Evolutionary conservation across 2,329 filamentous ascomycete species (phyloP), one percentile per base, ranked within the genome.

Genomic region (Pseudocercospora cruenta): DNA sequence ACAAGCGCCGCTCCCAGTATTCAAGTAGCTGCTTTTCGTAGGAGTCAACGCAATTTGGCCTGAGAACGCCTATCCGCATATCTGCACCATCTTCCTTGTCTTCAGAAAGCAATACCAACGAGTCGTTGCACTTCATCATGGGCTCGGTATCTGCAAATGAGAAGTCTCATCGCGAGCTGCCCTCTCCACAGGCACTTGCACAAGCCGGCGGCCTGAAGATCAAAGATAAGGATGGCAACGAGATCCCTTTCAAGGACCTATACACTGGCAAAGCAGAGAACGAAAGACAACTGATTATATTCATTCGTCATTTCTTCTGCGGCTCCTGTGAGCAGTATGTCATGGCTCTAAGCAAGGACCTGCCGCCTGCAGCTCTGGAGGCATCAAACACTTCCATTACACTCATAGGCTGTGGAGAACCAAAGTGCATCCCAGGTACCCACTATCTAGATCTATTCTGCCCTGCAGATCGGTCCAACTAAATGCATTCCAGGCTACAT

Each of bases 291-390:
- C 71, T 80, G 43, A 72, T 79, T 19, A 63, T 80, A 58, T 80
- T 80, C 71, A 74, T 80, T 33, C 74, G 78, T 43, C 78, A 80
- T 68, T 80, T 79, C 72, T 79, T 74, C 73, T 80, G 78, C 68
- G 78, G 78, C 73, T 70, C 72, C 62, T 79, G 76, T 68, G 75
- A 78, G 67, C 72, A 75, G 64, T 78, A 77, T 64, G 65, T 78
- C 53, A 69, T 70, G 60, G 70, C 74, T 14, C 70, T 78, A 5
- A 66, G 68, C 26, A 63, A 63, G 14, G 62, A 71, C 19, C 69
- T 78, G 1, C 70, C 74, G 2, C 70, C 72, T 10, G 47, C 58
- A 12, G 47, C 43, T 10, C 68, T 73, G n/a, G 58, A 71, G 31
- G 45, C 70, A 21, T 67, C 69, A 28, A 65, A 71, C 14, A 76